Percentiles rank a stretch among this genome's conserved stretches.
Evolutionary conservation across 2,329 filamentous ascomycete species (phyloP).

Genomic region (Trichoderma semiorbis): DNA sequence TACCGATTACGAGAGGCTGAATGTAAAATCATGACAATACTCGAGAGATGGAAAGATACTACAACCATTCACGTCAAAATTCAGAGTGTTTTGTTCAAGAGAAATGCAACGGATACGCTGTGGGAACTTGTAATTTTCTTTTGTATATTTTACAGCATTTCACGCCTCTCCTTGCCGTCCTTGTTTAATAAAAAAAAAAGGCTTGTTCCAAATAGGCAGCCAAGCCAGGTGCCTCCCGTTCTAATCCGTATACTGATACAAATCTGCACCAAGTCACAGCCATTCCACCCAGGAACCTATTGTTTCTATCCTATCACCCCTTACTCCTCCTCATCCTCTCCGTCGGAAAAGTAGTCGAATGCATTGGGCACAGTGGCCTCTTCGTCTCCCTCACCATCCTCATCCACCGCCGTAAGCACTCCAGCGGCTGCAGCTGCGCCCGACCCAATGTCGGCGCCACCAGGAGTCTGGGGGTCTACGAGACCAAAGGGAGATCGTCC

Average conservation of each 20-base stretch:
- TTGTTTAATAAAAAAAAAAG: background rate
- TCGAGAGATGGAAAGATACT: too few species aligned
- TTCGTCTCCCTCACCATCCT: slow-evolving; percentile 71
- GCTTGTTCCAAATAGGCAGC: background rate
- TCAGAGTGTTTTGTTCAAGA: background rate
- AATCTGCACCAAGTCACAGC: background rate
- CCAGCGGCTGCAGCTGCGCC: slow-evolving; percentile 72
- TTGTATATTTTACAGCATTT: background rate
- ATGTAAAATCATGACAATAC: too few species aligned
- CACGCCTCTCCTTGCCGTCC: background rate
- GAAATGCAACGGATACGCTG: too few species aligned
- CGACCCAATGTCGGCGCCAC: slow-evolving; percentile 41
- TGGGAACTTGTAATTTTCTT: background rate
- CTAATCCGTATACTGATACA: slow-evolving; percentile 15
- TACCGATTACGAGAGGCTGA: too few species aligned
- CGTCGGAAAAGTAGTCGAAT: slow-evolving; percentile 76
- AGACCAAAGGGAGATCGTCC: slow-evolving; percentile 34
- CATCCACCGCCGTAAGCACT: slow-evolving; percentile 82
- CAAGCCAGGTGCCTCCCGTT: background rate
- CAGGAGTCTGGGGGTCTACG: slow-evolving; percentile 29
- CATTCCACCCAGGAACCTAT: background rate
- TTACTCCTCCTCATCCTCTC: slow-evolving; percentile 43
- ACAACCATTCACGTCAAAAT: too few species aligned
- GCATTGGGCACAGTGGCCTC: slow-evolving; percentile 68
- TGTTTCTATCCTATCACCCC: background rate